Conservation (phyloP, 768 basidiomycete species). For the Pulveroboletus sp. region DNA sequence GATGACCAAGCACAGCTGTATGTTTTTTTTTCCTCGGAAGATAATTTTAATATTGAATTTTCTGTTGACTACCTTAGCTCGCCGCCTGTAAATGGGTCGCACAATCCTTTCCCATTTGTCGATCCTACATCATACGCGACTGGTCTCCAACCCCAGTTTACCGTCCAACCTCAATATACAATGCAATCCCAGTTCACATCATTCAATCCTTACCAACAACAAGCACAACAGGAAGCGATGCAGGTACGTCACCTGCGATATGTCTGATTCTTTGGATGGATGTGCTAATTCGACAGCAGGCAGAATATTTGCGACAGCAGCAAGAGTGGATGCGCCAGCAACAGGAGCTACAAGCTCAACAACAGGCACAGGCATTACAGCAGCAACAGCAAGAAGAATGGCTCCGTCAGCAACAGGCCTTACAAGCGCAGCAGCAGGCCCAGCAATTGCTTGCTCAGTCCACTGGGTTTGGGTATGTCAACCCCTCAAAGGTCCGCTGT, state of each 20-base stretch:
- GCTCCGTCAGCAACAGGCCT: conserved; percentile 57
- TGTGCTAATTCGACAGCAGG: conserved; percentile 28
- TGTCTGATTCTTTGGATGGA: not conserved
- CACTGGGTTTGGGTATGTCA: conserved; percentile 68
- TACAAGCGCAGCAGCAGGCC: conserved; percentile 41
- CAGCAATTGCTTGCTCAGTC: conserved; percentile 53
- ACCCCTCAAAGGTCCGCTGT: not conserved
- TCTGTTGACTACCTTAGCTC: conserved; percentile 19
- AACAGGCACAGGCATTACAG: conserved; percentile 36
- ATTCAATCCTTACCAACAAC: conserved; percentile 93
- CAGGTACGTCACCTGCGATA: conserved; percentile 37
- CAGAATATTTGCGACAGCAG: conserved; percentile 44
- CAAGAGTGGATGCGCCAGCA: conserved; percentile 75
- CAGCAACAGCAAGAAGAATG: conserved; percentile 48
- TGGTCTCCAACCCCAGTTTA: conserved; percentile 67
- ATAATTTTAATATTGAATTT: conserved; percentile 3
- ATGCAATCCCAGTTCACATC: conserved; percentile 84
- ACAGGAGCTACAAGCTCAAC: conserved; percentile 40
- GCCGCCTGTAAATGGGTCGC: conserved; percentile 27
- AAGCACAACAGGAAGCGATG: conserved; percentile 83
- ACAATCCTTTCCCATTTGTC: conserved; percentile 58
- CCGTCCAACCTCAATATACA: conserved; percentile 70
- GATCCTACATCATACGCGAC: conserved; percentile 57
- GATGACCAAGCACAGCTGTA: conserved; percentile 83
- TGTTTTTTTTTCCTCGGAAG: conserved; percentile 26